Percentiles rank a stretch among this genome's conserved stretches.
phyloP scores from a whole-genome alignment of 306 rosid species.

The Aeschynomene evenia region DNA sequence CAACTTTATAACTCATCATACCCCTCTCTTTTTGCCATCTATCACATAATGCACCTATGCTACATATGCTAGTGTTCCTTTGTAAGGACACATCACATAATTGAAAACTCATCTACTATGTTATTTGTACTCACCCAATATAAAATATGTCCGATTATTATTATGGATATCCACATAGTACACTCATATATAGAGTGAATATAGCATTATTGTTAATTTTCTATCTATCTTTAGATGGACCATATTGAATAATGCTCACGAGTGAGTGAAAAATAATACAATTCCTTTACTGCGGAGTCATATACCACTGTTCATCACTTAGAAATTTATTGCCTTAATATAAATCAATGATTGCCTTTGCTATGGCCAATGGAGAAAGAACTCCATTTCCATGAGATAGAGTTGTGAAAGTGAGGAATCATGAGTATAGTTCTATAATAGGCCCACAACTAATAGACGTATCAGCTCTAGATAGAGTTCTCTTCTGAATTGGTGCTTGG shows the following conservation, averaged over 20 bases:
- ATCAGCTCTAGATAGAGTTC: no score
- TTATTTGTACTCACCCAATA: no score
- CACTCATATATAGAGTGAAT: no score
- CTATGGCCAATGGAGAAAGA: constrained; percentile 2
- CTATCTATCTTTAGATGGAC: no score
- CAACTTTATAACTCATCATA: background rate
- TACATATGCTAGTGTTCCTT: background rate
- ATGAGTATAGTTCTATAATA: background rate
- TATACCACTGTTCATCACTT: no score
- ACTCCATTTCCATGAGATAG: background rate
- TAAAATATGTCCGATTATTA: no score
- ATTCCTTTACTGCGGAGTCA: no score
- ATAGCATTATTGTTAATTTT: no score
- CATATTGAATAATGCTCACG: no score
- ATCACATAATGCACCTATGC: background rate
- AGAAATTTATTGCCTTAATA: background rate
- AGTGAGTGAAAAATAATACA: background rate
- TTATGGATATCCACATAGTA: no score
- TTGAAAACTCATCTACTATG: background rate
- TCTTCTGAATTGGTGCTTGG: no score
- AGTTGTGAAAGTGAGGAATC: background rate
- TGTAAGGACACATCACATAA: background rate
- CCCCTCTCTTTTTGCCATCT: background rate
- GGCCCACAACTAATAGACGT: no score
- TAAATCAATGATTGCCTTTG: constrained; percentile 26